Evolutionary conservation across 2,329 filamentous ascomycete species (phyloP).

Genomic region (Celoporthe dispersa): DNA sequence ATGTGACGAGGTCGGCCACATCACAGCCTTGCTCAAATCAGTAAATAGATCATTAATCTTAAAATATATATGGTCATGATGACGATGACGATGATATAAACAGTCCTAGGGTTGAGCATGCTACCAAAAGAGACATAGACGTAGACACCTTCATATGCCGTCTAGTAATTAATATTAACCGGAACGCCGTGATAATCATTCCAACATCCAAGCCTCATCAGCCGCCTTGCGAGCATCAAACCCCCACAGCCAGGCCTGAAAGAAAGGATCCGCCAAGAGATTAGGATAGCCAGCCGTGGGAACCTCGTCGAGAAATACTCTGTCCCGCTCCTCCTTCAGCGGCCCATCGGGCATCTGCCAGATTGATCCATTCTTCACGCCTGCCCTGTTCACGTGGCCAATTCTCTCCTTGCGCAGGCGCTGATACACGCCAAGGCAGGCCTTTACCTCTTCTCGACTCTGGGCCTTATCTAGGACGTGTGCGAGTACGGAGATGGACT

Average conservation of each 20-base stretch:
- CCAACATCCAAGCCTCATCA: constrained; percentile 29
- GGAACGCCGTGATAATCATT: constrained; percentile 24
- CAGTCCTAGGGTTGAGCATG: not conserved
- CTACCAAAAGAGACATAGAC: not conserved
- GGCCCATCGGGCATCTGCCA: constrained; percentile 34
- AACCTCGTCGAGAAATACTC: constrained; percentile 28
- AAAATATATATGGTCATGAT: not conserved
- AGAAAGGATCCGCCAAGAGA: constrained; percentile 33
- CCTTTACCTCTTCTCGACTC: constrained; percentile 18
- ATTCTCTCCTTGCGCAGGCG: constrained; percentile 32
- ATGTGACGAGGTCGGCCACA: not conserved
- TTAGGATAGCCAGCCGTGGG: constrained; percentile 33
- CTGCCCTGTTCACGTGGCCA: constrained; percentile 30
- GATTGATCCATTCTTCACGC: constrained; percentile 29
- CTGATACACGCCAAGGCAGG: constrained; percentile 30
- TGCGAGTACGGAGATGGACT: constrained; percentile 31
- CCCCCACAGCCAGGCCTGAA: constrained; percentile 33
- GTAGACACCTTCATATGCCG: not conserved
- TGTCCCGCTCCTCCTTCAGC: constrained; percentile 31
- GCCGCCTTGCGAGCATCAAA: constrained; percentile 30
- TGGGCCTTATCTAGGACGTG: constrained; percentile 29
- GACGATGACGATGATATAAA: not conserved
- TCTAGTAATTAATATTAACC: not conserved
- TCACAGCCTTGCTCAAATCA: no score
- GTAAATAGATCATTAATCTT: not conserved